These are phyloP conservation scores for Reutealis trisperma DNA, from an alignment of 345 rosid genomes.

Conservation along the genomic window DNA sequence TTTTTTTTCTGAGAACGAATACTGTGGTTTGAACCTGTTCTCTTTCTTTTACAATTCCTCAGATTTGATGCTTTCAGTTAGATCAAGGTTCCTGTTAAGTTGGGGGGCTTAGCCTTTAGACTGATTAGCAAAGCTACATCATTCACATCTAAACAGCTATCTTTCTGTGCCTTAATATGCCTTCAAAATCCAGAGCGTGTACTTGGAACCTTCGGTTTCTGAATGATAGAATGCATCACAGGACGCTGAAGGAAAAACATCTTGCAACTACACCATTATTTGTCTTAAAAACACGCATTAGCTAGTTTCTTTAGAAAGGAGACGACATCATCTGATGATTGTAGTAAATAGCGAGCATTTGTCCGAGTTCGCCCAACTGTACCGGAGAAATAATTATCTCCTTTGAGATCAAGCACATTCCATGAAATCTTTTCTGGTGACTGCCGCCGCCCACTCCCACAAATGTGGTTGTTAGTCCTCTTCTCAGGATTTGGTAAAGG, in stretches of 20 bases:
- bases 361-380: constrained; percentile 87
- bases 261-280: neutral
- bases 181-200: constrained; percentile 7
- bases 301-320: constrained; percentile 70
- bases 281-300: constrained; percentile 24
- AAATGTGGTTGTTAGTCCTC: constrained; percentile 40
- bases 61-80: neutral
- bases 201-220: neutral
- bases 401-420: constrained; percentile 98
- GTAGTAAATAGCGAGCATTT: constrained; percentile 69
- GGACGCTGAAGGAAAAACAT: neutral
- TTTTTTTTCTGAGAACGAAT: neutral
- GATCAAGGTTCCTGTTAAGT: neutral
- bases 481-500: constrained; percentile 53
- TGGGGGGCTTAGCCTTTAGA: neutral
- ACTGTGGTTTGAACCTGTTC: neutral
- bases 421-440: constrained; percentile 81
- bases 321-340: constrained; percentile 80
- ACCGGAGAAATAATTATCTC: constrained; percentile 95
- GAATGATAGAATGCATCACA: neutral
- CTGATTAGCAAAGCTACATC: neutral
- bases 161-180: neutral
- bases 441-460: constrained; percentile 50
- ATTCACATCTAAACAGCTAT: neutral
- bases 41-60: neutral